Conservation (phyloP, 108 stramenopile genomes). For the Skeletonema grethae region DNA sequence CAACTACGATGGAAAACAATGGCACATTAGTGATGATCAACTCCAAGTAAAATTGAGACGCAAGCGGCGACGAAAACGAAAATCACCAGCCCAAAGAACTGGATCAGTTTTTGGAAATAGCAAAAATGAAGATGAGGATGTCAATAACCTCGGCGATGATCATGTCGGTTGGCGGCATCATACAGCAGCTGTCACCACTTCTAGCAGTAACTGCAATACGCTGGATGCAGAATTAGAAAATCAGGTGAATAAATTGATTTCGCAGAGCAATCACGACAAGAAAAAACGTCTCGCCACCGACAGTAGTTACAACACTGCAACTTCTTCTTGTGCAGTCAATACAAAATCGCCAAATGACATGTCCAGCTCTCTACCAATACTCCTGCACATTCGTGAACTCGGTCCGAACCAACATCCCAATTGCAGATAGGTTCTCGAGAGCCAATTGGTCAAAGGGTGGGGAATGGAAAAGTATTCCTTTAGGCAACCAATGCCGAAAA, state of each 20-base stretch:
- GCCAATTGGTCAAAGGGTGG: no score
- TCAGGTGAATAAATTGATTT: background rate
- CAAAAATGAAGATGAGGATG: background rate
- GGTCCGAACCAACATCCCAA: slow-evolving; percentile 1
- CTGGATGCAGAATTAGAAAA: background rate
- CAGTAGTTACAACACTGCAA: no score
- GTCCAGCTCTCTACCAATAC: slow-evolving; percentile 18
- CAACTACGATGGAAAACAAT: no score
- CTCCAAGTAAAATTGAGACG: background rate
- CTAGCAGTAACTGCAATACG: background rate
- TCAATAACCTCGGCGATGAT: background rate
- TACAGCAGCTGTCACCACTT: background rate
- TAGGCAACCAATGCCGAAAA: no score
- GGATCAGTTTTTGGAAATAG: background rate
- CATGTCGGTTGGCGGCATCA: background rate
- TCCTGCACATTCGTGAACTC: slow-evolving; percentile 28
- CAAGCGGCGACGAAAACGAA: background rate
- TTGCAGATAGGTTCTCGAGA: no score
- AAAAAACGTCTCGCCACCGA: background rate
- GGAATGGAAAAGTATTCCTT: no score
- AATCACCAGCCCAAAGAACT: background rate
- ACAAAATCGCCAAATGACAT: slow-evolving; percentile 6
- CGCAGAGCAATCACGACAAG: background rate
- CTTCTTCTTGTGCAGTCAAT: background rate
- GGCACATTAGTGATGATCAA: no score